phyloP scores from a whole-genome alignment of 2,329 filamentous ascomycete genomes.

The Microcyclospora tardicrescens region DNA sequence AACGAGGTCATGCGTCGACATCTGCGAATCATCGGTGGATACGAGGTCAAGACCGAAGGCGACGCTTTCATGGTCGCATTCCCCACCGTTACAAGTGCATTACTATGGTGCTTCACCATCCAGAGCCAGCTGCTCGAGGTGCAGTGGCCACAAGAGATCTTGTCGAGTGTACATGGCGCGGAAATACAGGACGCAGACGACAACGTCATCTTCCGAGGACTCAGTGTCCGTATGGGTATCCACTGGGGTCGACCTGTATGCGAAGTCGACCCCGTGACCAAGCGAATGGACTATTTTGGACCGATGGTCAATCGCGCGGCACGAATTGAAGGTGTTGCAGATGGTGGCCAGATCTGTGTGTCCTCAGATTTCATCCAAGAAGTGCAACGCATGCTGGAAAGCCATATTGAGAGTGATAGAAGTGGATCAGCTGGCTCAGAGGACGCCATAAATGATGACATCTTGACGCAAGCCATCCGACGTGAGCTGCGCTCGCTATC shows the following conservation, averaged over 20 bases:
- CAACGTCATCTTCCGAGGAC: constrained; percentile 79
- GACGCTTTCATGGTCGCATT: constrained; percentile 99
- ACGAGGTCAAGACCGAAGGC: constrained; percentile 98
- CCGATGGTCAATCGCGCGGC: constrained; percentile 98
- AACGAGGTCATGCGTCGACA: constrained; percentile 95
- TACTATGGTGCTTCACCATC: constrained; percentile 93
- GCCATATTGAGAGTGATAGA: constrained; percentile 73
- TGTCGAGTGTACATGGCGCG: constrained; percentile 75
- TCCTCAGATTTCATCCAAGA: constrained; percentile 95
- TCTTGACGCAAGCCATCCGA: constrained; percentile 61
- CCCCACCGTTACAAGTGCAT: constrained; percentile 82
- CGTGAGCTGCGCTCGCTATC: constrained; percentile 78
- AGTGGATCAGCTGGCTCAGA: constrained; percentile 56
- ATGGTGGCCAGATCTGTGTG: constrained; percentile 93
- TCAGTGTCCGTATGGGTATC: constrained; percentile 94
- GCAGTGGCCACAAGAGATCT: constrained; percentile 83
- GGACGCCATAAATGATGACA: constrained; percentile 63
- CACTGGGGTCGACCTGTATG: constrained; percentile 93
- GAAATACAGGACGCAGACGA: constrained; percentile 72
- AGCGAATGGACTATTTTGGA: constrained; percentile 98
- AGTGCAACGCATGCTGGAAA: constrained; percentile 80
- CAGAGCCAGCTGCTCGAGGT: constrained; percentile 80
- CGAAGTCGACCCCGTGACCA: constrained; percentile 88
- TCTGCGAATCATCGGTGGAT: constrained; percentile 83
- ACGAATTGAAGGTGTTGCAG: constrained; percentile 84